phyloP scores from a whole-genome alignment of 148 eudicot species.

The Rhododendron molle region DNA sequence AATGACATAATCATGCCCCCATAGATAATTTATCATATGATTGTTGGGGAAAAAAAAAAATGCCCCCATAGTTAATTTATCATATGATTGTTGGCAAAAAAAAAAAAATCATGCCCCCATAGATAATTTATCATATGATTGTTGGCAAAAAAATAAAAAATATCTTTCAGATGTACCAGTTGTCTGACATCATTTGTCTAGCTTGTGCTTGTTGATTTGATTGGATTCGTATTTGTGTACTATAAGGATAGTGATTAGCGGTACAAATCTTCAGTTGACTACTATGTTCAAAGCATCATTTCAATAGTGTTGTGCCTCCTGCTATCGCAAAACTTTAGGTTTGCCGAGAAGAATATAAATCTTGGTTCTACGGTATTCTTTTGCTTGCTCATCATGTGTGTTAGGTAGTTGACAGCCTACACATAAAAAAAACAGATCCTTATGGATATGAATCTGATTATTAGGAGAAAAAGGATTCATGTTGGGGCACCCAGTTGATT shows the following conservation, averaged over 20 bases:
- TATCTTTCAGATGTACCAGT: neutral
- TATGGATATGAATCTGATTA: neutral
- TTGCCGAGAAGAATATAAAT: neutral
- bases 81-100: too few species aligned
- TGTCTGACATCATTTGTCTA: neutral
- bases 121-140: neutral
- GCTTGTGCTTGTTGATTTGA: neutral
- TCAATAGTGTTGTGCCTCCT: neutral
- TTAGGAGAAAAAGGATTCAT: neutral
- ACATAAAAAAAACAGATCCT: neutral
- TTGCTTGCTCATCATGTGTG: neutral
- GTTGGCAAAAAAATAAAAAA: neutral
- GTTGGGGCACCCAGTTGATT: neutral
- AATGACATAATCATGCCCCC: neutral
- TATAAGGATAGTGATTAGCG: neutral
- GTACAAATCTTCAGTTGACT: neutral
- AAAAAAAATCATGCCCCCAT: neutral
- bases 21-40: neutral
- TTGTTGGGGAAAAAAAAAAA: neutral
- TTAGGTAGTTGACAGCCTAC: neutral
- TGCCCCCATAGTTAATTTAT: too few species aligned
- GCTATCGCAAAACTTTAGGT: neutral
- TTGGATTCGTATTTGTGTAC: neutral
- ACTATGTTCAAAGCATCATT: neutral
- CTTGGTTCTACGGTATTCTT: neutral